phyloP scores from a whole-genome alignment of 192 early-diverging fungal genomes.

The Coemansia sp. region DNA sequence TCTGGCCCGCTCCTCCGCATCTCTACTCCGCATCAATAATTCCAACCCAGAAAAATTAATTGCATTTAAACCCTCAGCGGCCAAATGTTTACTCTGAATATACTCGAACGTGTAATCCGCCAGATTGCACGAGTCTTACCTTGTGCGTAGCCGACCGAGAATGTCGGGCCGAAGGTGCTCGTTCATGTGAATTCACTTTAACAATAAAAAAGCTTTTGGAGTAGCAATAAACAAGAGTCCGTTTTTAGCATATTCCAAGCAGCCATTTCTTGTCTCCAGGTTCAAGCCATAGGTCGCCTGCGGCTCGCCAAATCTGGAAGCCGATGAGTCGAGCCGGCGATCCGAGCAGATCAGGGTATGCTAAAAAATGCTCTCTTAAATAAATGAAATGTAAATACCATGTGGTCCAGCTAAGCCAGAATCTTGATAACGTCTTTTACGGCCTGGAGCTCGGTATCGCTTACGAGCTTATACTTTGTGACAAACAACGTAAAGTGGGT shows the following conservation, averaged over 20 bases:
- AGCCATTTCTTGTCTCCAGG: too few relatives aligned
- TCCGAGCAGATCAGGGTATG: too few relatives aligned
- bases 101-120: too few relatives aligned
- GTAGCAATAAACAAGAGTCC: background rate
- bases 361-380: background rate
- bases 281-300: too few relatives aligned
- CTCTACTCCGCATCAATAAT: background rate
- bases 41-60: too few relatives aligned
- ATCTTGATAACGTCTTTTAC: constrained; percentile 57
- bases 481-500: constrained; percentile 94
- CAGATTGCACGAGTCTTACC: background rate
- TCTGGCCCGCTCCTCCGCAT: constrained; percentile 10
- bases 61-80: too few relatives aligned
- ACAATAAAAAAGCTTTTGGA: background rate
- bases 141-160: constrained; percentile 11
- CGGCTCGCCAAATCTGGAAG: too few relatives aligned
- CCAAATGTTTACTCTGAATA: too few relatives aligned
- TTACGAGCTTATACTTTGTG: constrained; percentile 80
- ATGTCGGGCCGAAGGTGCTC: constrained; percentile 13
- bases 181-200: constrained; percentile 9
- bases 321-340: too few relatives aligned
- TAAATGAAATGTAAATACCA: background rate
- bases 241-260: too few relatives aligned
- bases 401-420: constrained; percentile 19
- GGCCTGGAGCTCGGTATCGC: constrained; percentile 51